phyloP scores from a whole-genome alignment of 2,329 filamentous ascomycete genomes.

The Alternaria sp. region DNA sequence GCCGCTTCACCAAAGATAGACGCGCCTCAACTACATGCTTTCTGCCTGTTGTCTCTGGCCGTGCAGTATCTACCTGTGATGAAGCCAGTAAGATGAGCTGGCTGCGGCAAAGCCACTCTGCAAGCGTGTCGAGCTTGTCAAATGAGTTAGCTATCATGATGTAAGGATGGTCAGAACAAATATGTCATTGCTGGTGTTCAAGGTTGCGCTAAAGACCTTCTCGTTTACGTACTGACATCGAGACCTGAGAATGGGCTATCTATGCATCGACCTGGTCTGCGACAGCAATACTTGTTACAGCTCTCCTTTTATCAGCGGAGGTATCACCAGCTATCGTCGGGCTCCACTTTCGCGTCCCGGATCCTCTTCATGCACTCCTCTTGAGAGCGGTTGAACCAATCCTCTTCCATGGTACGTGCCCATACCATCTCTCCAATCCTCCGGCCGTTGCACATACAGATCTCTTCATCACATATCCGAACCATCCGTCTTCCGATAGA shows the following conservation, averaged over 20 bases:
- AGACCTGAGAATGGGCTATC: not conserved
- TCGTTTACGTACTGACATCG: not conserved
- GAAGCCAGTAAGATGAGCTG: not conserved
- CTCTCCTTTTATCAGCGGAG: not conserved
- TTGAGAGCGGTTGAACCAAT: not conserved
- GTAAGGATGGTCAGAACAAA: not conserved
- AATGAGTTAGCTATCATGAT: not conserved
- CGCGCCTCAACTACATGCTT: not conserved
- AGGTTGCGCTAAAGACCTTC: not conserved
- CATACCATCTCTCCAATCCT: not conserved
- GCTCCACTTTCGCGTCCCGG: not conserved
- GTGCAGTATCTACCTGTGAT: not conserved
- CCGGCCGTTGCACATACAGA: not conserved
- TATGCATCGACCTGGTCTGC: too few relatives aligned
- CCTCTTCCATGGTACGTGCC: rapidly evolving
- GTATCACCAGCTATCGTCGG: not conserved
- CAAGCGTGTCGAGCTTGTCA: not conserved
- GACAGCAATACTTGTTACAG: not conserved
- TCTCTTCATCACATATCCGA: not conserved
- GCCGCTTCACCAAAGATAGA: not conserved
- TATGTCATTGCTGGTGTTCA: not conserved
- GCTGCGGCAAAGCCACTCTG: not conserved
- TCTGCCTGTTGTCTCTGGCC: not conserved
- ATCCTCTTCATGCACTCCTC: not conserved
- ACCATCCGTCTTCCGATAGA: not conserved